A percentile compares a stretch with the other conserved stretches of the same genome.
Conservation (phyloP, 208 protist genomes). For the Trypanosoma avium region DNA sequence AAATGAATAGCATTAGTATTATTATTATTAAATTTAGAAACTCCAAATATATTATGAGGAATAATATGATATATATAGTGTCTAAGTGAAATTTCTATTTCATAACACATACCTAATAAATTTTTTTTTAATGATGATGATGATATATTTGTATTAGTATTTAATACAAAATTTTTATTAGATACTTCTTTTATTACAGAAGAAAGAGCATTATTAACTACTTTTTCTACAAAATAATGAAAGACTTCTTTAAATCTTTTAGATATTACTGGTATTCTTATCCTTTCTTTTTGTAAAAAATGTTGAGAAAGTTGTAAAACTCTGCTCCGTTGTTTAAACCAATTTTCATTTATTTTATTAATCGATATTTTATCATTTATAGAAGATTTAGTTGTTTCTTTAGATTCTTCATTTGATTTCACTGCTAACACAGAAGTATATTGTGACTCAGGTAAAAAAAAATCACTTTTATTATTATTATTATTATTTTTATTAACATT, state of each 20-base stretch:
- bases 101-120: not conserved
- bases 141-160: not conserved
- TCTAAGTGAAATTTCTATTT: not conserved
- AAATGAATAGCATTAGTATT: not conserved
- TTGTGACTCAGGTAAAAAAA: not conserved
- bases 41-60: constrained; percentile 8
- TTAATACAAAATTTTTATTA: not conserved
- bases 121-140: not conserved
- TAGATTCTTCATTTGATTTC: no score
- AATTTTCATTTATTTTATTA: not conserved
- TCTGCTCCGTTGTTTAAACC: not conserved
- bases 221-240: constrained; percentile 3
- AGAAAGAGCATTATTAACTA: not conserved
- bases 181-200: not conserved
- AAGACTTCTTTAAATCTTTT: not conserved
- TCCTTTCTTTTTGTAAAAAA: not conserved
- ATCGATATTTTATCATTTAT: not conserved
- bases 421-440: not conserved
- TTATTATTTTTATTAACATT: not conserved
- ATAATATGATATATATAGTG: not conserved
- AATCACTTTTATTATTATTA: not conserved
- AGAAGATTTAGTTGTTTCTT: no score
- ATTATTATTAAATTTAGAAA: not conserved
- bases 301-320: not conserved
- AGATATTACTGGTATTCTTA: not conserved